Evolutionary conservation across 257 asterid species (phyloP), one percentile per base, ranked within the genome.

Genomic region (Penstemon newberryi): DNA sequence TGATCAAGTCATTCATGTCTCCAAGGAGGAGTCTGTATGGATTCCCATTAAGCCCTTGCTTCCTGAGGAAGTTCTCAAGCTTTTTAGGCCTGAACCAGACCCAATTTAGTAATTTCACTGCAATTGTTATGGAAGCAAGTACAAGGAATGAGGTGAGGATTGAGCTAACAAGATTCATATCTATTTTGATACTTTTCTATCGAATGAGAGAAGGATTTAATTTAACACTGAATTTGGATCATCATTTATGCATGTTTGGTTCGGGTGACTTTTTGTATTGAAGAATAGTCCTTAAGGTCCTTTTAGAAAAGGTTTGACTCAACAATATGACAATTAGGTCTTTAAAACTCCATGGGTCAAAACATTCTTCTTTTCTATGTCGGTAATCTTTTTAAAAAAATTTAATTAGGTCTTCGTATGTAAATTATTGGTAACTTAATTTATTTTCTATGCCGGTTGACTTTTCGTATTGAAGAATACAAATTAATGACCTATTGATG

Each of bases 21-120:
- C 86, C 87, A 2, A 76, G 5, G 0, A 78, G 67, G 1, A 79
- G 52, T 3, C 75, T 72, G 77, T 80, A 82, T 1, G 81, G 56
- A 45, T 80, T 82, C 6, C 86, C 85, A 3, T 47, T 10, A 43
- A 81, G 78, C 8, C 86, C 89, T 70, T 81, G 79, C 12, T 64
- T 69, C 67, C 76, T 56, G 43, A 84, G 56, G 53, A 64, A 4
- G 8, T 63, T 74, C 66, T 81, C 83, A 47, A 79, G 82, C 67
- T 55, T 77, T 15, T 63, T 84, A 0, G 85, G 89, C 69, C 72
- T 59, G 0, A 81, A 38, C 86, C 89, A 74, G 1, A 68, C 55
- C 80, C 86, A 81, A 7, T 81, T 71, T 12, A 81, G 61, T 19
- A 81, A 60, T 55, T 52, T 75, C 3, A 63, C 56, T 40, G 60